Percentiles rank a stretch among this genome's conserved stretches.
These are phyloP conservation scores for Botrytis porri DNA, from an alignment of 2,329 filamentous ascomycete genomes.

Conservation along the genomic window DNA sequence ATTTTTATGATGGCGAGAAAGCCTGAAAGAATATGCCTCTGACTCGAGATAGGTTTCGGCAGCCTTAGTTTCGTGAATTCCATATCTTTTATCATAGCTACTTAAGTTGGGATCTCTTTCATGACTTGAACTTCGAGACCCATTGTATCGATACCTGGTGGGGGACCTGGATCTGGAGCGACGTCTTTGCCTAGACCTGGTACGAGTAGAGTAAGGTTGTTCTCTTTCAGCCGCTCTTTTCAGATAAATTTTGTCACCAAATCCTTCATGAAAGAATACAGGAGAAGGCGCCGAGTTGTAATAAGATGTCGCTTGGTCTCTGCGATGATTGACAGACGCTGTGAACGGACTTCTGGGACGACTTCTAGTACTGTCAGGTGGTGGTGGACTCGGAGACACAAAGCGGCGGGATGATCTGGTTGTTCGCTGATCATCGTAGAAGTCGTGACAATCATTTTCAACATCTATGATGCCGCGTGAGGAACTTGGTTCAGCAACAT, in stretches of 20 bases:
- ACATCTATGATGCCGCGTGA: neutral
- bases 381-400: neutral
- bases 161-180: neutral
- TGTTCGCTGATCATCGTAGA: neutral
- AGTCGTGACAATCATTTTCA: neutral
- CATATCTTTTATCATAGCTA: neutral
- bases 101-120: neutral
- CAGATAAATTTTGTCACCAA: neutral
- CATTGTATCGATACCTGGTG: neutral
- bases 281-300: neutral
- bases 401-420: neutral
- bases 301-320: neutral
- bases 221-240: neutral
- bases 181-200: neutral
- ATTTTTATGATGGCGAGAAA: constrained; percentile 4
- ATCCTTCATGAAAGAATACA: neutral
- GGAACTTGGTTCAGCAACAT: neutral
- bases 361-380: neutral
- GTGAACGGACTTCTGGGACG: neutral
- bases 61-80: neutral
- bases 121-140: constrained; percentile 6
- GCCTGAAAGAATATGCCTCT: constrained; percentile 2
- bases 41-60: neutral
- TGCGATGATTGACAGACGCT: neutral
- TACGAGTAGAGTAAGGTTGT: neutral